These are phyloP conservation scores for Aureococcus anophagefferens DNA, from an alignment of 108 stramenopile species.

Conservation along the genomic window DNA sequence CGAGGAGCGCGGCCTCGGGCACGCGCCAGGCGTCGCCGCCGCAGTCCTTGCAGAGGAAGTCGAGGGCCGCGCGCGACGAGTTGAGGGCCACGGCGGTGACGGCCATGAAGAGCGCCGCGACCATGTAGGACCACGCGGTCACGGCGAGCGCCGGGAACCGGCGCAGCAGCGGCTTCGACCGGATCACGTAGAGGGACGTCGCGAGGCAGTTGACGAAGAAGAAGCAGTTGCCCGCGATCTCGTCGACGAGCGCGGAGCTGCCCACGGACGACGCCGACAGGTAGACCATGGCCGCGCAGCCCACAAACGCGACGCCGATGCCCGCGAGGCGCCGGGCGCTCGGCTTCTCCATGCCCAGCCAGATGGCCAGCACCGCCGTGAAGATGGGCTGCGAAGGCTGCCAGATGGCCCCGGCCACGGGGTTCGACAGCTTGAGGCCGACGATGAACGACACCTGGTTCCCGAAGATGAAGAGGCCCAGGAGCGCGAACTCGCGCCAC, in stretches of 20 bases:
- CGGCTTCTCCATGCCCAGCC: slow-evolving; percentile 12
- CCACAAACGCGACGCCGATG: slow-evolving; percentile 16
- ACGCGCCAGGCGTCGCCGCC: not conserved
- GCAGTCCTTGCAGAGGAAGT: slow-evolving; percentile 21
- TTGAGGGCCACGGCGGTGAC: not conserved
- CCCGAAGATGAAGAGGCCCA: slow-evolving; percentile 19
- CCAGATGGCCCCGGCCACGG: slow-evolving; percentile 26
- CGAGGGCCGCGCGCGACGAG: not conserved
- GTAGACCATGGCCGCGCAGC: slow-evolving; percentile 22
- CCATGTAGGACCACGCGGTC: slow-evolving; percentile 24
- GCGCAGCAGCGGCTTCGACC: slow-evolving; percentile 13
- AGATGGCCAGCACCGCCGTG: slow-evolving; percentile 29
- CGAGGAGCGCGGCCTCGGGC: slow-evolving; percentile 10
- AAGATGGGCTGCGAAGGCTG: slow-evolving; percentile 28
- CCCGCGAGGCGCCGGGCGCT: slow-evolving; percentile 10
- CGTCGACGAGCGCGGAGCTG: not conserved
- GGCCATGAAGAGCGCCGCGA: slow-evolving; percentile 19
- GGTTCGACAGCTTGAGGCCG: slow-evolving; percentile 30
- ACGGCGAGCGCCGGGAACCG: slow-evolving; percentile 21
- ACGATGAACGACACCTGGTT: slow-evolving; percentile 25
- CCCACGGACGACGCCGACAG: not conserved
- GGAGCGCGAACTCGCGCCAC: not conserved
- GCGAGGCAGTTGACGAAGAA: slow-evolving; percentile 32
- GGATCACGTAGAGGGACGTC: slow-evolving; percentile 22
- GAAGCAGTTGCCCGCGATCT: slow-evolving; percentile 14